Base-by-base conservation (phyloP, 148 eudicot species). In the Silene uniflora region DNA sequence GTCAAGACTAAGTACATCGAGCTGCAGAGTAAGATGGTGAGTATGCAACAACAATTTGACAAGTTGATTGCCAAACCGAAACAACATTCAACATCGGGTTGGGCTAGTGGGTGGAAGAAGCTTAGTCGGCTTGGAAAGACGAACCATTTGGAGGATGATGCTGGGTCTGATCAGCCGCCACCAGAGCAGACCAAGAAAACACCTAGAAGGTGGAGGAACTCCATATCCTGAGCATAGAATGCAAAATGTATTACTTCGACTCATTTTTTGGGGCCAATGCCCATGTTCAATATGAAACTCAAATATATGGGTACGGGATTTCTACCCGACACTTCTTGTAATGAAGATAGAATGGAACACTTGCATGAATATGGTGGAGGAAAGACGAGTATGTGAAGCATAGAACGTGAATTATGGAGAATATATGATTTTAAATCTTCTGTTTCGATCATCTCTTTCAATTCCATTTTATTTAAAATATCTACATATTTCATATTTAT, bases 181-280 rank as follows among this genome's bases (percentile, higher is more conserved):
- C 75, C 81, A 44, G 81, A 78, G 6, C 89, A 84, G 76, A 54
- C 73, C 27, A 80, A 73, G 56, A 95, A 90, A 83, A 60, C 87
- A 11, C 88, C 97, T 52, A 84, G 90, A 83, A 89, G 98, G 83
- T 95, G 98, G 98, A 95, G 98, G 76, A 92, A 95, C 76, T 95
- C 98, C 71, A 92, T 95, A 73, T 95, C 98, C 21, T 95, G 82
- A 90, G 63, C 54, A n/a, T 19, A 39, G 24, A n/a, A 2, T 2
- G 55, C 12, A 44, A 39, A 3, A 42, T 23, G 7, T 39, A 19
- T 67, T 27, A n/a, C 21, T 39, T 12, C 32, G 60, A 42, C 56
- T 52, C 56, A 52, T 52, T 52, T 52, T 49, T 52, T 52, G 3
- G 12, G 55, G 5, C 56, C 14, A 16, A 52, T 52, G 0, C 56